A percentile compares a stretch with the other conserved stretches of the same genome.
Evolutionary conservation across 768 basidiomycete species (phyloP).

Genomic region (Phlebiopsis flavidoalba): DNA sequence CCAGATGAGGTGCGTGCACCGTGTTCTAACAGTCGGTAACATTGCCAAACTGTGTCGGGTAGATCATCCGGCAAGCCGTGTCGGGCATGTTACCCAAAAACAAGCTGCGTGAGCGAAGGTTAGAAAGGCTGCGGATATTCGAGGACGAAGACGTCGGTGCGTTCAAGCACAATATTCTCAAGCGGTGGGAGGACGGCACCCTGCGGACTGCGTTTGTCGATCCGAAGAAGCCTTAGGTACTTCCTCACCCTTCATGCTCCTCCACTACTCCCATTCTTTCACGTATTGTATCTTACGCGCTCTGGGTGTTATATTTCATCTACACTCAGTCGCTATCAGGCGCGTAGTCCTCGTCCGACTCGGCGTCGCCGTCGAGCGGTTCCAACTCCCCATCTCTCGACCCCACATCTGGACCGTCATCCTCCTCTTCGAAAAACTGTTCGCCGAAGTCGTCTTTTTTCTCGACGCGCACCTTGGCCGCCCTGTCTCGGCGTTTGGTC

Average conservation of each 20-base stretch:
- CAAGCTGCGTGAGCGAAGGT: conserved; percentile 81
- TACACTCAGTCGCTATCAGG: not conserved
- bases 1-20: conserved; percentile 78
- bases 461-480: not conserved
- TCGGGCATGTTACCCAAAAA: conserved; percentile 99
- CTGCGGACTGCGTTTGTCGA: conserved; percentile 24
- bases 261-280: not conserved
- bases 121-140: conserved; percentile 88
- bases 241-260: not conserved
- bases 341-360: not conserved
- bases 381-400: not conserved
- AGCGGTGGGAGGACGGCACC: conserved; percentile 82
- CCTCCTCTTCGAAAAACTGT: not conserved
- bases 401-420: not conserved
- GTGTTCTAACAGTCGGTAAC: not conserved
- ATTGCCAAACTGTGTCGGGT: conserved; percentile 3
- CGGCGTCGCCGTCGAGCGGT: not conserved
- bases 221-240: not conserved
- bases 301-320: not conserved
- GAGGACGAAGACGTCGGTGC: conserved; percentile 74
- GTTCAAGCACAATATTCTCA: conserved; percentile 69
- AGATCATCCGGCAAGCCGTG: conserved; percentile 96
- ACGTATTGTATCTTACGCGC: not conserved
- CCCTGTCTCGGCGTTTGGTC: not conserved
- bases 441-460: no score